phyloP scores from a whole-genome alignment of 345 rosid species.

The Eucalyptus fibrosa region DNA sequence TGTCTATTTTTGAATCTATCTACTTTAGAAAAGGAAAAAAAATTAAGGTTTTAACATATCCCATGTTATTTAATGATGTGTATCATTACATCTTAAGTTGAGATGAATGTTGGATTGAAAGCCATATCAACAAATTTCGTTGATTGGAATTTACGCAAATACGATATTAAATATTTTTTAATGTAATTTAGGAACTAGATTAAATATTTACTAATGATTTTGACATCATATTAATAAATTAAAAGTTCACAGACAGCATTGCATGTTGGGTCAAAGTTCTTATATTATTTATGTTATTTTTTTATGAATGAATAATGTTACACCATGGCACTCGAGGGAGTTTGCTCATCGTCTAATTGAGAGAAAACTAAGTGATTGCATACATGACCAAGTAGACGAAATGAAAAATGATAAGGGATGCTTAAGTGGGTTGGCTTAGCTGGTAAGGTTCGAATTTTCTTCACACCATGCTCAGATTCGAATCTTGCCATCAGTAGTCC shows the following conservation, averaged over 20 bases:
- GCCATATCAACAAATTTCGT: background rate
- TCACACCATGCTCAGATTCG: background rate
- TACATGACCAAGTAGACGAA: background rate
- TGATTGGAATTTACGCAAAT: background rate
- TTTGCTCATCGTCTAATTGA: background rate
- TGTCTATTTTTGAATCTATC: background rate
- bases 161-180: background rate
- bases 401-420: background rate
- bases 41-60: background rate
- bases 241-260: accelerated
- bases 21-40: too few species aligned
- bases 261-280: background rate
- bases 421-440: background rate
- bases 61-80: background rate
- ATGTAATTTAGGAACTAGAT: background rate
- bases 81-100: background rate
- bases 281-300: background rate
- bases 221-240: background rate
- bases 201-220: background rate
- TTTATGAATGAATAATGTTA: background rate
- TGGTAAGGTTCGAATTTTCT: background rate
- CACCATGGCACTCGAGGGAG: background rate
- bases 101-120: background rate
- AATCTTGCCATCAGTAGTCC: too few species aligned
- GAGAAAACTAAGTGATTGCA: background rate